Evolutionary conservation across 75 land plant species (phyloP).

Genomic region (Ceratopteris richardii): DNA sequence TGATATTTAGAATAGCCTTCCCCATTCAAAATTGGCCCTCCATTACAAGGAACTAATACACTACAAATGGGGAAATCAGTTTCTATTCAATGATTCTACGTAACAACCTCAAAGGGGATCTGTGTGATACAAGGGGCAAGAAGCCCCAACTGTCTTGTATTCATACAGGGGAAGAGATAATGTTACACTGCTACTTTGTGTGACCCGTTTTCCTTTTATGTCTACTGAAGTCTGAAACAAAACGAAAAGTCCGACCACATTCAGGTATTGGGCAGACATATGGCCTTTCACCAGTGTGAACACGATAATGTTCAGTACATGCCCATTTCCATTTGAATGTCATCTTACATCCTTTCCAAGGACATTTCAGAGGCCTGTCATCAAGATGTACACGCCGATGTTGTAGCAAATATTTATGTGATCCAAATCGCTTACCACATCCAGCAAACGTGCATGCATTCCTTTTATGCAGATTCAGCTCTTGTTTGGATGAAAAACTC

Average conservation of each 20-base stretch:
- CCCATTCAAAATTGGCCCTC: too few relatives aligned
- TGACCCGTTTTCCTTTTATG: slow-evolving; percentile 99
- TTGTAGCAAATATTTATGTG: slow-evolving; percentile 91
- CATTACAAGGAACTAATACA: too few relatives aligned
- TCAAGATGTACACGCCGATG: slow-evolving; percentile 86
- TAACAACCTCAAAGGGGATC: too few relatives aligned
- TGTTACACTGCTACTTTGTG: slow-evolving; percentile 28
- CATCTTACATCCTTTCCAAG: slow-evolving; percentile 96
- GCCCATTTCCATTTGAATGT: slow-evolving; percentile 99
- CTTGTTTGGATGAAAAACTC: slow-evolving; percentile 70
- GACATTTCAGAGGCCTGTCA: slow-evolving; percentile 96
- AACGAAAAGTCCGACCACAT: slow-evolving; percentile 92
- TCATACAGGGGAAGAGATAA: background rate
- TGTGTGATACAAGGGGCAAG: too few relatives aligned
- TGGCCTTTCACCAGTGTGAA: slow-evolving; percentile 94
- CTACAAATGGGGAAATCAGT: too few relatives aligned
- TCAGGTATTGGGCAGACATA: slow-evolving; percentile 69
- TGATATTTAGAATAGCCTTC: too few relatives aligned
- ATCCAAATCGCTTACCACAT: slow-evolving; percentile 85
- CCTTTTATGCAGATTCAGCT: slow-evolving; percentile 57
- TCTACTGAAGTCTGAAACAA: slow-evolving; percentile 98
- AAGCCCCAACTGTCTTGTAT: too few relatives aligned
- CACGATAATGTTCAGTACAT: slow-evolving; percentile 91
- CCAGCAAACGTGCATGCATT: slow-evolving; percentile 81
- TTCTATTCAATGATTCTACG: too few relatives aligned